Conservation (phyloP, 2,329 filamentous ascomycete genomes). For the Colletotrichum navitas region DNA sequence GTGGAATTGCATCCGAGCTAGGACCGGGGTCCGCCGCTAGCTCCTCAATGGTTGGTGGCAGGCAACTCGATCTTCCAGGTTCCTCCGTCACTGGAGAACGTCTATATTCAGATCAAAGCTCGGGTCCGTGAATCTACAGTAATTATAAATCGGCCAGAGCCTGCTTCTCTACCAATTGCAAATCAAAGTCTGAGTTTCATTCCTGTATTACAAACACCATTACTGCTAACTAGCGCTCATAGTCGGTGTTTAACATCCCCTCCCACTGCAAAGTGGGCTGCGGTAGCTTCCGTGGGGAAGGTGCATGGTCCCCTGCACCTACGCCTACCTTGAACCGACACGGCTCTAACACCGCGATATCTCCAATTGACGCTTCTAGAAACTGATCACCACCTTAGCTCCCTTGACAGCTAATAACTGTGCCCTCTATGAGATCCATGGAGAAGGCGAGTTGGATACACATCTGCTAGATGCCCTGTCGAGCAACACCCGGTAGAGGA, state of each 20-base stretch:
- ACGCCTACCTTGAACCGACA: not conserved
- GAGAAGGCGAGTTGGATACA: not conserved
- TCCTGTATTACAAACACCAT: not conserved
- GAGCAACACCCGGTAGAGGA: not conserved
- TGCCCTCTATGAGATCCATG: too few relatives aligned
- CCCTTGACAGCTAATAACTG: not conserved
- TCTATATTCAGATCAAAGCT: not conserved
- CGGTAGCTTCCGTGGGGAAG: conserved; percentile 30
- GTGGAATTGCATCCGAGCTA: conserved; percentile 22
- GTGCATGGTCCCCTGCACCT: conserved; percentile 27
- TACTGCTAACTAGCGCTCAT: not conserved
- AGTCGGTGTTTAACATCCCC: not conserved
- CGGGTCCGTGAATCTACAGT: not conserved
- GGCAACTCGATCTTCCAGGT: not conserved
- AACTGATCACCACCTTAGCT: not conserved
- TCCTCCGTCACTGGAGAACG: not conserved
- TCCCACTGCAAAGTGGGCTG: not conserved
- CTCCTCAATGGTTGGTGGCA: not conserved
- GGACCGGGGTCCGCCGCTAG: conserved; percentile 25
- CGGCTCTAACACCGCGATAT: not conserved
- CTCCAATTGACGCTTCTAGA: not conserved
- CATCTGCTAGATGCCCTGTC: not conserved
- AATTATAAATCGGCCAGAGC: not conserved
- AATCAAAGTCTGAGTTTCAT: not conserved
- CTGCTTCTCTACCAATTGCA: not conserved